These are phyloP conservation scores for Pseudocercospora cruenta DNA, from an alignment of 2,329 filamentous ascomycete species.

Conservation along the genomic window DNA sequence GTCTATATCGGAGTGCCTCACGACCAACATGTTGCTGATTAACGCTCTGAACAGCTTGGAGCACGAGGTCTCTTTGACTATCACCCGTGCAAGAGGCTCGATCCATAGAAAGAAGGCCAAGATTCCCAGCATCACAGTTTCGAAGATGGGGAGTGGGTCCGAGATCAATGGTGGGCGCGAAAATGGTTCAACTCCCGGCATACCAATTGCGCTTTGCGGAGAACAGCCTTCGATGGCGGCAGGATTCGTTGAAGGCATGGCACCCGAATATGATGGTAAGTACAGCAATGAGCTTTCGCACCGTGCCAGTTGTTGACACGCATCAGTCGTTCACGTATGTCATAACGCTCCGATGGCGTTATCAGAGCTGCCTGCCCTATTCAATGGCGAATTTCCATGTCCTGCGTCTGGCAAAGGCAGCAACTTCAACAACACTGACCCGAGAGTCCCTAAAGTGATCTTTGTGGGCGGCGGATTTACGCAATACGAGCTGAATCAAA, in stretches of 20 bases:
- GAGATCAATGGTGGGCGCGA: not conserved
- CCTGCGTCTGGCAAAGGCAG: slow-evolving; percentile 28
- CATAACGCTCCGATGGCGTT: slow-evolving; percentile 23
- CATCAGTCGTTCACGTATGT: slow-evolving; percentile 32
- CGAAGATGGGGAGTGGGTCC: not conserved
- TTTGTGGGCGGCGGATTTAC: slow-evolving; percentile 33
- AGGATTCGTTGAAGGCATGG: slow-evolving; percentile 27
- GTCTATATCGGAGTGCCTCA: not conserved
- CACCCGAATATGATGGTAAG: slow-evolving; percentile 30
- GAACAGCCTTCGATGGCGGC: slow-evolving; percentile 29
- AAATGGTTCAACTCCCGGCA: not conserved
- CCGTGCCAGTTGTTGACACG: not conserved
- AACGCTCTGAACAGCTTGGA: not conserved
- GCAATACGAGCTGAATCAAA: slow-evolving; percentile 26
- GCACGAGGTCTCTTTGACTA: not conserved
- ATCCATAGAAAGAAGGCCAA: not conserved
- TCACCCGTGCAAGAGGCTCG: not conserved
- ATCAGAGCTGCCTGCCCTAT: slow-evolving; percentile 28
- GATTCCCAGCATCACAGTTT: not conserved
- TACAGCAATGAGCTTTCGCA: not conserved
- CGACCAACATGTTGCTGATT: not conserved
- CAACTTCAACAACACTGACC: slow-evolving; percentile 21
- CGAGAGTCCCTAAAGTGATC: slow-evolving; percentile 27
- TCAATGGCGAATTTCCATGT: slow-evolving; percentile 22
- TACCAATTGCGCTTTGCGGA: slow-evolving; percentile 32